Percentiles rank a stretch among this genome's conserved stretches.
These are phyloP conservation scores for Aspergillus novofumigatus DNA, from an alignment of 2,329 filamentous ascomycete species.

Conservation along the genomic window DNA sequence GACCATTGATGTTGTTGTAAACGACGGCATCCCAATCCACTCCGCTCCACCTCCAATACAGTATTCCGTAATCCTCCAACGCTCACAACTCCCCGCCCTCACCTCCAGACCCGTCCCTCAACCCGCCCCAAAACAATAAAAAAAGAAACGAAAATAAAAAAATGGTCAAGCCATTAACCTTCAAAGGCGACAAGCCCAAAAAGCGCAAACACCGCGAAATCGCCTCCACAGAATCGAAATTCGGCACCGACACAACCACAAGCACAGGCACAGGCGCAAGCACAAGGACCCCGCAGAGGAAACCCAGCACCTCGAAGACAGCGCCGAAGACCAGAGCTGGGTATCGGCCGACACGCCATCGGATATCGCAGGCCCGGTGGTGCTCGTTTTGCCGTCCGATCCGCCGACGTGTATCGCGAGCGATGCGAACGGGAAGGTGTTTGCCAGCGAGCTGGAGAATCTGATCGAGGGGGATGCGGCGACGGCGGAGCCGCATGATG, in stretches of 20 bases:
- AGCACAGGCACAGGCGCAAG: conserved; percentile 21
- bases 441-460: conserved; percentile 77
- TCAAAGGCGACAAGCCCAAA: conserved; percentile 95
- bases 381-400: conserved; percentile 75
- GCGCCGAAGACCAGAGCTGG: conserved; percentile 76
- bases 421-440: conserved; percentile 83
- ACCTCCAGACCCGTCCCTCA: background rate
- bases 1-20: background rate
- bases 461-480: conserved; percentile 74
- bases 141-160: conserved; percentile 13
- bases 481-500: conserved; percentile 93
- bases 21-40: background rate
- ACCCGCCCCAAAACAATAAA: conserved; percentile 1
- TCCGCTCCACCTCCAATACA: background rate
- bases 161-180: conserved; percentile 74
- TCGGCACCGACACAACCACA: conserved; percentile 25
- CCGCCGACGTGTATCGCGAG: conserved; percentile 72
- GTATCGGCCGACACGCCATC: conserved; percentile 71
- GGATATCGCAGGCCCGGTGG: conserved; percentile 76
- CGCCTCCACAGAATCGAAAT: conserved; percentile 32
- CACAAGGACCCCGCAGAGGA: conserved; percentile 22
- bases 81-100: conserved; percentile 4
- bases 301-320: conserved; percentile 27
- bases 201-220: conserved; percentile 73
- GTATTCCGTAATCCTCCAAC: background rate